These are phyloP conservation scores for Annulohypoxylon maeteangense DNA, from an alignment of 495 filamentous ascomycete genomes.

Conservation along the genomic window DNA sequence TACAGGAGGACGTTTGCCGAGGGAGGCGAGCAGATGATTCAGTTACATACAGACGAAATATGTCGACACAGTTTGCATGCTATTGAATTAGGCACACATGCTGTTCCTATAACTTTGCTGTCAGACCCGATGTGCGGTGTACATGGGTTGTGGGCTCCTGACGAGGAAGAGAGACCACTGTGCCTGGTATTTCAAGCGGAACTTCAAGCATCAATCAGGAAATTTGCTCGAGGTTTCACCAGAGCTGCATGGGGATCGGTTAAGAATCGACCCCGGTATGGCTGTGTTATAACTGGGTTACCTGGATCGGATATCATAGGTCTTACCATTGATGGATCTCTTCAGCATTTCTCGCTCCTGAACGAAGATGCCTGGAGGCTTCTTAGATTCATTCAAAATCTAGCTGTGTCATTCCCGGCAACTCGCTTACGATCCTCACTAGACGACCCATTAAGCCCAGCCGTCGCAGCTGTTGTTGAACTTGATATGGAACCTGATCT, in stretches of 20 bases:
- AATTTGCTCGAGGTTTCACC: constrained; percentile 56
- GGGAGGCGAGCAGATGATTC: constrained; percentile 37
- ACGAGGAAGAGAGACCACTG: constrained; percentile 53
- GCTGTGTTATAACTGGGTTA: constrained; percentile 39
- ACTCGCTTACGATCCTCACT: constrained; percentile 35
- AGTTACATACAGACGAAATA: constrained; percentile 52
- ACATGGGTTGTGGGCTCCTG: constrained; percentile 62
- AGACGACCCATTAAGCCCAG: constrained; percentile 38
- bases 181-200: constrained; percentile 62
- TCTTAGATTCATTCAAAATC: constrained; percentile 70
- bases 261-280: constrained; percentile 44
- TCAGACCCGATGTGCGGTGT: constrained; percentile 60
- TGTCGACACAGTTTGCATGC: constrained; percentile 52
- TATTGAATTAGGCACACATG: constrained; percentile 49
- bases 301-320: constrained; percentile 66
- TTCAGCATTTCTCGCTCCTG: constrained; percentile 70
- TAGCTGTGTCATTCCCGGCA: constrained; percentile 53
- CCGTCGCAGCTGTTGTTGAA: constrained; percentile 32
- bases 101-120: constrained; percentile 52
- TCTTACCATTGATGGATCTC: constrained; percentile 70
- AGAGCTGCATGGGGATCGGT: constrained; percentile 56
- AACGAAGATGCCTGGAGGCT: constrained; percentile 65
- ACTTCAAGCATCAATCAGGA: constrained; percentile 60
- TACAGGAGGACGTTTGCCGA: constrained; percentile 38
- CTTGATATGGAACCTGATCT: constrained; percentile 43